phyloP scores from a whole-genome alignment of 495 filamentous ascomycete genomes.

The Chaetomium cochliodes region DNA sequence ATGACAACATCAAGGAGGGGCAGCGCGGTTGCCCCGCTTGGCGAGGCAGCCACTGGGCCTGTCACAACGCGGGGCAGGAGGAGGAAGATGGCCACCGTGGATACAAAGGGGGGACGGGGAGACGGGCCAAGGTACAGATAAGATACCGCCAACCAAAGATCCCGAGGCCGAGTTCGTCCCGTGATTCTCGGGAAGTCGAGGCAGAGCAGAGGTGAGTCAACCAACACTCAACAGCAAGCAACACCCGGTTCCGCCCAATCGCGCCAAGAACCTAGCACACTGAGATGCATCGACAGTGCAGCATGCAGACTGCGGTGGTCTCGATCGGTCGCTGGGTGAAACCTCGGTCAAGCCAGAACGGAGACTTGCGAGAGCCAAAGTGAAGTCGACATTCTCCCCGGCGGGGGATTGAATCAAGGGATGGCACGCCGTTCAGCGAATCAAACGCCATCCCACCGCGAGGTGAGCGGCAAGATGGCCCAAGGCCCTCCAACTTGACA shows the following conservation, averaged over 20 bases:
- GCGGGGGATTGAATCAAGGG: neutral
- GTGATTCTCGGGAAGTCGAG: neutral
- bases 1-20: slow-evolving; percentile 25
- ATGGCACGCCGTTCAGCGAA: slow-evolving; percentile 13
- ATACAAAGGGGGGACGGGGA: neutral
- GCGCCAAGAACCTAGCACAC: slow-evolving; percentile 3
- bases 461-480: slow-evolving; percentile 12
- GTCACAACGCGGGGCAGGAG: neutral
- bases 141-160: neutral
- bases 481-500: slow-evolving; percentile 5
- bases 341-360: slow-evolving; percentile 21
- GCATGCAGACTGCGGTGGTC: slow-evolving; percentile 13
- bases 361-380: neutral
- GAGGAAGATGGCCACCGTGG: neutral
- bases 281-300: slow-evolving; percentile 3
- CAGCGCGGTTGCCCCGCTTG: slow-evolving; percentile 18
- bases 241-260: slow-evolving; percentile 6
- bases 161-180: neutral
- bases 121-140: too few relatives aligned
- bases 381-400: neutral
- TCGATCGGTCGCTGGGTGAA: slow-evolving; percentile 19
- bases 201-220: slow-evolving; percentile 12
- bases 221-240: slow-evolving; percentile 6
- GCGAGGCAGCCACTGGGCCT: neutral
- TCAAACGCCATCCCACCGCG: slow-evolving; percentile 14